Base-by-base conservation (phyloP, 2,329 filamentous ascomycete genomes). In the Pseudogymnoascus sp. region DNA sequence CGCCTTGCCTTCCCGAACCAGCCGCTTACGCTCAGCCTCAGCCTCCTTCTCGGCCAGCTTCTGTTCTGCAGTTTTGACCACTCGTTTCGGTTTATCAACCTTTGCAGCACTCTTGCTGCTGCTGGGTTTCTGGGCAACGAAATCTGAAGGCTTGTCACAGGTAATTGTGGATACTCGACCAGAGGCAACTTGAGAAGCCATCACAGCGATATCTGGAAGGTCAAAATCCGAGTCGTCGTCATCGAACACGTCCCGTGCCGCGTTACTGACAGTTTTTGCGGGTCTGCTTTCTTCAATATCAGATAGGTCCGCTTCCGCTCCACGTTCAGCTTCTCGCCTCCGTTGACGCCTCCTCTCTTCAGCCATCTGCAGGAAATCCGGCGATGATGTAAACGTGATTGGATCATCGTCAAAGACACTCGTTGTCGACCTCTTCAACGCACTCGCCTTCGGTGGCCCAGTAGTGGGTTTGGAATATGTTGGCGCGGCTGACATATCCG, bases 1-100 rank as follows among this genome's bases (percentile, higher is more conserved):
- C 0, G 80, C 81, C 66, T 84, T 88, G 61, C 84, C 79, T 63
- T 86, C 84, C 69, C 84, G 89, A 59, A 81, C 81, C 0, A 78
- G 75, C 62, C 86, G 80, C 59, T 81, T 86, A 64, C 87, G 83
- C 2, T 76, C 73, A 38, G 82, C 80, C 67, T 84, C 83, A 21
- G 47, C 62, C 19, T 59, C 62, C 26, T 62, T 64, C 35, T 62
- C 70, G 2, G 67, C 68, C 50, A 70, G 70, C 33, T 64, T 67
- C 14, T 64, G 29, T 2, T 53, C 61, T 13, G 26, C 29, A 2
- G 59, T 42, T 61, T 42, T 61, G 53, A 37, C 29, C n/a, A 59
- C 29, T 2, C 38, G 33, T 19, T 24, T 64, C 4, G 29, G 33
- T n/a, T 35, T 59, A 13, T 33, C 53, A 6, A 65, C 61, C 62